A percentile compares a stretch with the other conserved stretches of the same genome.
phyloP scores from a whole-genome alignment of 2,329 filamentous ascomycete genomes.

The Furcasterigmium furcatum region DNA sequence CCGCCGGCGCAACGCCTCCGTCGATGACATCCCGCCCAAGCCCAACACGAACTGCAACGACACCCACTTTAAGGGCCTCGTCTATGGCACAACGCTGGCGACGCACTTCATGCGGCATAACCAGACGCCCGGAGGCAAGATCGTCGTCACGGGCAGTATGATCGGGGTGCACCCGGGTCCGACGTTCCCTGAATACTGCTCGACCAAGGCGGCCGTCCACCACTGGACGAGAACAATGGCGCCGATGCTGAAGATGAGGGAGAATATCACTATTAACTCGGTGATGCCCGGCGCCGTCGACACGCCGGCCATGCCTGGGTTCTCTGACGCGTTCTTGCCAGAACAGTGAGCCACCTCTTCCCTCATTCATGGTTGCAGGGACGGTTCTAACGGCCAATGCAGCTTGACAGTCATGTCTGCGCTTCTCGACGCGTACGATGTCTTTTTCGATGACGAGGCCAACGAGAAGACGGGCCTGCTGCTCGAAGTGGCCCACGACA shows the following conservation, averaged over 20 bases:
- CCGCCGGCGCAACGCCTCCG: slow-evolving; percentile 5
- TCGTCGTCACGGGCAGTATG: slow-evolving; percentile 39
- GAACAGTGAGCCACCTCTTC: slow-evolving; percentile 17
- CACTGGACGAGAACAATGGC: slow-evolving; percentile 34
- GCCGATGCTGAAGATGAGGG: slow-evolving; percentile 35
- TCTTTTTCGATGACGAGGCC: slow-evolving; percentile 12
- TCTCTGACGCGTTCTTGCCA: slow-evolving; percentile 35
- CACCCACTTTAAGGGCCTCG: slow-evolving; percentile 45
- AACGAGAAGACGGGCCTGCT: slow-evolving; percentile 9
- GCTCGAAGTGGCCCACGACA: slow-evolving; percentile 13
- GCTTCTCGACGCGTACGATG: slow-evolving; percentile 7
- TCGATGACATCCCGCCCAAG: slow-evolving; percentile 30
- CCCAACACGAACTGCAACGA: slow-evolving; percentile 43
- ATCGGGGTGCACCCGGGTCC: slow-evolving; percentile 38
- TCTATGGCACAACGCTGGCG: slow-evolving; percentile 45
- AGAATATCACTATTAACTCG: slow-evolving; percentile 44
- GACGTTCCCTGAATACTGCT: slow-evolving; percentile 44
- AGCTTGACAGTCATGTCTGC: slow-evolving; percentile 6
- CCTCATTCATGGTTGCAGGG: background rate
- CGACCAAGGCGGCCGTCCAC: slow-evolving; percentile 43
- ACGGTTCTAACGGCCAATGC: background rate
- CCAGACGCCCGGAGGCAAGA: slow-evolving; percentile 33
- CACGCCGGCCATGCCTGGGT: slow-evolving; percentile 39
- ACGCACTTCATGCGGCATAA: slow-evolving; percentile 52
- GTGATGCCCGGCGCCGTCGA: slow-evolving; percentile 43